Base-by-base conservation (phyloP, 805 yeast species). In the Wickerhamomyces tratensis region DNA sequence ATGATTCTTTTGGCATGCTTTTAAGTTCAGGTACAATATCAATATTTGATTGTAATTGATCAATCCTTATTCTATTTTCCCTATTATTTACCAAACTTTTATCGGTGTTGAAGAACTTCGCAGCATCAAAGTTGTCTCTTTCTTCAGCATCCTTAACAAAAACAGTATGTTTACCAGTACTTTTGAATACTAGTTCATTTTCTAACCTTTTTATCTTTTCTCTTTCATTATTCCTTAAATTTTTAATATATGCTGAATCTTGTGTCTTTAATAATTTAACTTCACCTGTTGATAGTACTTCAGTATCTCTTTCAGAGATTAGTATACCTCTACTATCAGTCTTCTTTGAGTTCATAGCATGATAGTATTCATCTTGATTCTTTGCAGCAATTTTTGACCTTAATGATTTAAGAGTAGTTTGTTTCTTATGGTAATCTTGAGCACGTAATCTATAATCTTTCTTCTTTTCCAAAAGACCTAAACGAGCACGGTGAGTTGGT, bases 301-400 rank as follows among this genome's bases (percentile, higher is more conserved):
- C 83, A 26, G 69, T 72, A 15, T 76, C 83, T 46, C 95, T 70
- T 25, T 85, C 86, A 1, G 79, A 66, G 10, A 83, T 59, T 39
- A 83, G 55, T 8, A 85, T 70, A 1, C 97, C 97, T 10, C 72
- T 67, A 2, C 69, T 64, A 49, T 87, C 95, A 5, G 93, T 78
- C 53, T 71, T 72, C 46, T 71, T 68, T 12, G 72, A 69, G 31
- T 81, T 76, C 98, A 93, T 93, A 20, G 87, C 93, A 75, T 87
- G 96, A 62, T 91, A 88, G 66, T 84, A 93, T 63, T 93, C 98
- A 71, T 93, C 98, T 13, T 94, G 95, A 59, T 93, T 93, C 52
- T 87, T 74, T 38, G 72, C 71, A 34, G 71, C 66, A 2, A 85
- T 94, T 58, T 87, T 91, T 36, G 71, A 69, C 50, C 84, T 77